Conservation (phyloP, 148 eudicot genomes). For the Selenicereus undatus region DNA sequence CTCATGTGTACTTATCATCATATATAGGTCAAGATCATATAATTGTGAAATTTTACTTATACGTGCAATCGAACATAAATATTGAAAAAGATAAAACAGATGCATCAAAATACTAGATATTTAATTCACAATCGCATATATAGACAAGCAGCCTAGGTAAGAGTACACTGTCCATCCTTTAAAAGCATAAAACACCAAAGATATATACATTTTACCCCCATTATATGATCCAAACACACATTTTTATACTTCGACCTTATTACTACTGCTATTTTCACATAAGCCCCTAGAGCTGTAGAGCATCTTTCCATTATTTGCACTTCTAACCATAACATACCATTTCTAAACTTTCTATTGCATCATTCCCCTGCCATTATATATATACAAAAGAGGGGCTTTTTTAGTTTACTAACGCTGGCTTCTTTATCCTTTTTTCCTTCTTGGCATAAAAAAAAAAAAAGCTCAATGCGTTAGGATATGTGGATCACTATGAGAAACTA, state of each 20-base stretch:
- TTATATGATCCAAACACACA: neutral
- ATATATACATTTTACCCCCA: neutral
- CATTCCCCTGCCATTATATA: conserved; percentile 15
- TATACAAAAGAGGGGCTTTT: conserved; percentile 12
- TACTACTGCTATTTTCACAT: neutral
- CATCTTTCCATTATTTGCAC: conserved; percentile 7
- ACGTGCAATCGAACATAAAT: too few species aligned
- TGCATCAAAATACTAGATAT: neutral
- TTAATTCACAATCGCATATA: neutral
- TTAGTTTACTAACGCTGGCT: conserved; percentile 16
- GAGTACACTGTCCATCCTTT: neutral
- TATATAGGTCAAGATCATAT: too few species aligned
- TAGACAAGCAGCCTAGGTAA: neutral
- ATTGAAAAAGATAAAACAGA: neutral
- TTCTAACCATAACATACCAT: neutral
- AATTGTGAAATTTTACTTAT: too few species aligned
- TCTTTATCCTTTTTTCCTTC: conserved; percentile 10
- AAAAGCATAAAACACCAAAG: conserved; percentile 7
- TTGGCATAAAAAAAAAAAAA: conserved; percentile 14
- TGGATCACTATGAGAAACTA: conserved; percentile 26
- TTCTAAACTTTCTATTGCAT: conserved; percentile 24
- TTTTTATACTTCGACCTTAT: neutral
- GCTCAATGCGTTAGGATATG: conserved; percentile 20
- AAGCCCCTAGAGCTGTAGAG: neutral
- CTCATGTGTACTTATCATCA: too few species aligned